Conservation (phyloP, 2,329 filamentous ascomycete species). For the Stemphylium beticola region DNA sequence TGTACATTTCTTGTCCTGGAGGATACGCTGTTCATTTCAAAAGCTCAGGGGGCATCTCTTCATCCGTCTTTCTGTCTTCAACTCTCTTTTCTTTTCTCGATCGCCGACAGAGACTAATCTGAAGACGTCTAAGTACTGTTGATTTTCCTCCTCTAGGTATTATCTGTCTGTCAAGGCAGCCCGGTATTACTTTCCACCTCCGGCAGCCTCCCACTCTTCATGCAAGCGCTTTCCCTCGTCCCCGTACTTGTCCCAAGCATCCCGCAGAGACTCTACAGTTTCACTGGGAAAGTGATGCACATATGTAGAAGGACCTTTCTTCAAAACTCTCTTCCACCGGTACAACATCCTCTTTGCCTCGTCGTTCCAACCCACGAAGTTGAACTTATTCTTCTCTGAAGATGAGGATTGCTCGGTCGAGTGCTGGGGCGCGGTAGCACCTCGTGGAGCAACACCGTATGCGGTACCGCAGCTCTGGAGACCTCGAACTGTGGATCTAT, state of each 20-base stretch:
- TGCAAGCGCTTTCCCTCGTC: slow-evolving; percentile 3
- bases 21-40: too few relatives aligned
- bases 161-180: too few relatives aligned
- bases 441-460: neutral
- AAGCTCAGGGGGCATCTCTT: too few relatives aligned
- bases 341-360: slow-evolving; percentile 5
- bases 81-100: neutral
- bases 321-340: slow-evolving; percentile 4
- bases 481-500: neutral
- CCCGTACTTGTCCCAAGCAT: slow-evolving; percentile 1
- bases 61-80: too few relatives aligned
- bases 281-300: slow-evolving; percentile 5
- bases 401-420: neutral
- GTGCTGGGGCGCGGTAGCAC: neutral
- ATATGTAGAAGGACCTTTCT: slow-evolving; percentile 2
- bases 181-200: neutral
- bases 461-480: neutral
- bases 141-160: neutral
- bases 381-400: neutral
- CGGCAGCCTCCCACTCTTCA: neutral
- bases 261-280: slow-evolving; percentile 1
- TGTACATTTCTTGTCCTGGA: too few relatives aligned
- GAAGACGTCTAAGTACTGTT: neutral
- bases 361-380: slow-evolving; percentile 7
- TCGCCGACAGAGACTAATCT: neutral